A percentile compares a stretch with the other conserved stretches of the same genome.
Conservation (phyloP, 2,329 filamentous ascomycete genomes). For the Cadophora sp. region DNA sequence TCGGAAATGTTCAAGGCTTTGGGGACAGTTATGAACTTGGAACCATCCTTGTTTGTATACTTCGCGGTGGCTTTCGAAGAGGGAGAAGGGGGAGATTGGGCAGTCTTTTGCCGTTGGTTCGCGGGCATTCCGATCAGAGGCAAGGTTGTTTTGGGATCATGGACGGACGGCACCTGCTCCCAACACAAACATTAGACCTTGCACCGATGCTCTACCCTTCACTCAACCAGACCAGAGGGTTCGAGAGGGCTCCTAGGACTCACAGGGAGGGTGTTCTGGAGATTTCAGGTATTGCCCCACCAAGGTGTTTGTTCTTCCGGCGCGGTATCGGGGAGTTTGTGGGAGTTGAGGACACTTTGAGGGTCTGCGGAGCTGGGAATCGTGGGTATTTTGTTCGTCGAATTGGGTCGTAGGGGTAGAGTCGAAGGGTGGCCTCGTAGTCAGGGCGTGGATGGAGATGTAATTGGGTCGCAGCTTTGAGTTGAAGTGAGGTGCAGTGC, state of each 20-base stretch:
- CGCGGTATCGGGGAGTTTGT: slow-evolving; percentile 16
- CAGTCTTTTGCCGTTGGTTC: slow-evolving; percentile 58
- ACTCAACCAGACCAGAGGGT: slow-evolving; percentile 17
- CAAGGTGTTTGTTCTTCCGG: slow-evolving; percentile 40
- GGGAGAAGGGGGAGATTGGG: slow-evolving; percentile 58
- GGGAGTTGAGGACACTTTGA: slow-evolving; percentile 3
- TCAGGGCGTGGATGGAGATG: slow-evolving; percentile 13
- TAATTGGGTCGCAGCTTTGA: slow-evolving; percentile 9
- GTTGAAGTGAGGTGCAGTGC: slow-evolving; percentile 17
- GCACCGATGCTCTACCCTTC: slow-evolving; percentile 1
- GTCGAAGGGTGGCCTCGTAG: slow-evolving; percentile 9
- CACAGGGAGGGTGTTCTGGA: slow-evolving; percentile 34
- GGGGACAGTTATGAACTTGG: slow-evolving; percentile 71
- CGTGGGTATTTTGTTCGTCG: slow-evolving; percentile 7
- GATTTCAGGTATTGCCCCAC: slow-evolving; percentile 41
- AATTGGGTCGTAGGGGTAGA: neutral
- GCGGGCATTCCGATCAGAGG: slow-evolving; percentile 54
- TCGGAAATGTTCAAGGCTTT: slow-evolving; percentile 58
- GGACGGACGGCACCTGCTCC: slow-evolving; percentile 37
- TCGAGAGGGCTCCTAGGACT: slow-evolving; percentile 29
- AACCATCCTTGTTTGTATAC: slow-evolving; percentile 72
- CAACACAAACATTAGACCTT: slow-evolving; percentile 35
- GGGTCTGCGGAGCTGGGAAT: slow-evolving; percentile 1
- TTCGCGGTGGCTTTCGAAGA: slow-evolving; percentile 61
- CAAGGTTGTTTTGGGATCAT: slow-evolving; percentile 26